Evolutionary conservation across 2,329 filamentous ascomycete species (phyloP), one percentile per base, ranked within the genome.

Genomic region (Aspergillus puulaauensis): DNA sequence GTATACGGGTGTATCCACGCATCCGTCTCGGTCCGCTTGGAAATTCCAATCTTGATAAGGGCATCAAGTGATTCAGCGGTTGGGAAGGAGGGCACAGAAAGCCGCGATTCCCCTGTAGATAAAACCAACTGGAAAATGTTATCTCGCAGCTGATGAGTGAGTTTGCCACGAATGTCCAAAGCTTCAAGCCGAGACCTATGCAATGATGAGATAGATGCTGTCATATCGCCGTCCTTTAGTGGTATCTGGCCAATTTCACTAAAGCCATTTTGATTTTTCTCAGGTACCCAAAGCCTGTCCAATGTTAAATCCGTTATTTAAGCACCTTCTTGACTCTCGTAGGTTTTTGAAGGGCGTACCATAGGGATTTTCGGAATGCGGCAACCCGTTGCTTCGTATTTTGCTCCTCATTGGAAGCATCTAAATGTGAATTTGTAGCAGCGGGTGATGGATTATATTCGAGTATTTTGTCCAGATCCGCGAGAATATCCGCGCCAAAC

Each of bases 1-100:
- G 53, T 55, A 37, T 55, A 55, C 3, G 53, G 53, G n/a, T 55
- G 53, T n/a, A 55, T 55, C 53, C 53, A 55, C 3, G 53, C 53
- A 24, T 55, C 53, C 3, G 53, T 55, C 24, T 55, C 53, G 4
- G 53, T 55, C 37, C 53, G 12, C 17, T 55, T 55, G 23, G 53
- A 49, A 19, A 55, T 55, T 1, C 53, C 53, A 17, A 55, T 55
- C 27, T 55, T 55, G 24, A 55, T 50, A 7, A 55, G 31, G 6
- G 53, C 31, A 15, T 55, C 53, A 3, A 55, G 53, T 3, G 53
- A 55, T n/a, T 55, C 53, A 2, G 53, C 46, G 24, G 53, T 55
- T 43, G 53, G 53, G 27, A 55, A 55, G 3, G 53, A 55, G n/a
- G 53, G 39, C n/a, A 55, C 53, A 24, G 53, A 33, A 24, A 55